phyloP scores from a whole-genome alignment of 148 eudicot genomes.

The Rhododendron mucronatum region DNA sequence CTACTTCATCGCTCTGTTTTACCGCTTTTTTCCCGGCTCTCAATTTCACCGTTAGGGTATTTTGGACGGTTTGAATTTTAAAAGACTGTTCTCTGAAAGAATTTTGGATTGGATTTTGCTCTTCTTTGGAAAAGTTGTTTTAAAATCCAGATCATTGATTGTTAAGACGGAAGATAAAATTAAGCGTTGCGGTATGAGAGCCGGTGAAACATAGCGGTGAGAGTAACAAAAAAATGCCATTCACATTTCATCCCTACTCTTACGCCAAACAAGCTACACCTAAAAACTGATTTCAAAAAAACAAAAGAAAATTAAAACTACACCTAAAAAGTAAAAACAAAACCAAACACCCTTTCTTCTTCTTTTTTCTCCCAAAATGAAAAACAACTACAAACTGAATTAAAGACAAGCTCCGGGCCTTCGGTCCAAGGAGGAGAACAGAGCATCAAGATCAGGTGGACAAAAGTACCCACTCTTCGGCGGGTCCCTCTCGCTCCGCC shows the following conservation, averaged over 20 bases:
- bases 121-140: no score
- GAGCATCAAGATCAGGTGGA: slow-evolving; percentile 20
- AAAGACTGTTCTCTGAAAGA: no score
- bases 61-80: no score
- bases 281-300: not conserved
- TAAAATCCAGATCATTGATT: no score
- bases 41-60: no score
- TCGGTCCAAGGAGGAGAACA: not conserved
- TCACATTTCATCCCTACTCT: not conserved
- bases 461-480: slow-evolving; percentile 22
- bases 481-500: slow-evolving; percentile 2
- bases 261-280: not conserved
- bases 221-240: not conserved
- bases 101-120: no score
- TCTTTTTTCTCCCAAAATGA: not conserved
- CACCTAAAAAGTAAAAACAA: not conserved
- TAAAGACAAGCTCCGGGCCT: not conserved
- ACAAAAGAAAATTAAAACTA: not conserved
- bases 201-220: no score
- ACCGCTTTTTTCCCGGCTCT: no score
- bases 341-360: not conserved
- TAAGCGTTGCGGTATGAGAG: no score
- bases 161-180: no score
- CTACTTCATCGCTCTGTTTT: no score
- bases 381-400: not conserved